Percentiles rank a stretch among this genome's conserved stretches.
Conservation (phyloP, 441 rosid species). For the Lagerstroemia fauriei region DNA sequence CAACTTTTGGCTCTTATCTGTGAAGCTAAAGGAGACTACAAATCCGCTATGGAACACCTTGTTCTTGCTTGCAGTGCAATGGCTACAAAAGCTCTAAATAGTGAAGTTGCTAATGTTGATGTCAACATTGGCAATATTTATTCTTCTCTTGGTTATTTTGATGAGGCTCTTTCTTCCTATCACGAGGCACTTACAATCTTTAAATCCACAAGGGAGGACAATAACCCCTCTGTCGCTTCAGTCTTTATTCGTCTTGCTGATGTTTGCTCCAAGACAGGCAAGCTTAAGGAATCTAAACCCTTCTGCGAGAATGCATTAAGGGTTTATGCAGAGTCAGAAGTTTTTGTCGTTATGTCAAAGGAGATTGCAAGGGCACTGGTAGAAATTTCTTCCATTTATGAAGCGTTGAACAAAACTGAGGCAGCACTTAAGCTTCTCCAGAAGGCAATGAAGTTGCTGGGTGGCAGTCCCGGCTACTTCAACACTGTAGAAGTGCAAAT, state of each 20-base stretch:
- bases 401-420: conserved; percentile 40
- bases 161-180: conserved; percentile 42
- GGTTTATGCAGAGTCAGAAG: conserved; percentile 37
- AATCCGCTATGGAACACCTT: conserved; percentile 41
- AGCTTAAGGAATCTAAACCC: conserved; percentile 41
- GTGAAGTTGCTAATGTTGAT: conserved; percentile 40
- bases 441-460: conserved; percentile 38
- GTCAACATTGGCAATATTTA: conserved; percentile 41
- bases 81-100: conserved; percentile 41
- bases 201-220: conserved; percentile 38
- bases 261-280: conserved; percentile 41
- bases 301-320: conserved; percentile 45
- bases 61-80: conserved; percentile 43
- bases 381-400: conserved; percentile 43
- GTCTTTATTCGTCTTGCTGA: conserved; percentile 40
- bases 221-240: conserved; percentile 37
- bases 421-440: conserved; percentile 39
- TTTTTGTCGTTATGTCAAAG: conserved; percentile 33
- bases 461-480: conserved; percentile 36
- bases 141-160: conserved; percentile 37
- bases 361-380: conserved; percentile 42
- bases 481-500: conserved; percentile 44
- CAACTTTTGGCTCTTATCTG: conserved; percentile 40
- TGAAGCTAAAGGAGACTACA: conserved; percentile 43
- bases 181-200: conserved; percentile 43